Evolutionary conservation across 768 basidiomycete genomes (phyloP), one percentile per base, ranked within the genome.

Genomic region (Serendipita vermifera): DNA sequence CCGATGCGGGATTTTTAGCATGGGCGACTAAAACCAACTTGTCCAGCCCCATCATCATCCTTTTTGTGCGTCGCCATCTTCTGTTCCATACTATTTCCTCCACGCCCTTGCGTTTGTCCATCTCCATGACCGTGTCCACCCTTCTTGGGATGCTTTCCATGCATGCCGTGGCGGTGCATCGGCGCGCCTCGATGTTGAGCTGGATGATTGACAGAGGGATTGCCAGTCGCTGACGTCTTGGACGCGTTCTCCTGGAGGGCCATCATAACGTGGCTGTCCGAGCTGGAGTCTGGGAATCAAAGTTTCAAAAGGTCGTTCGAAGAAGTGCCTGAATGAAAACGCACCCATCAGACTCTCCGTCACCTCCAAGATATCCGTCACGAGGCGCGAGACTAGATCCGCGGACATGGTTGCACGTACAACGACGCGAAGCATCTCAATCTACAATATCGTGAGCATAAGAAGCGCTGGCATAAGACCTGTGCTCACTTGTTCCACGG

Each of bases 301-400:
- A 7, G 17, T 9, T 20, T 20, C 26, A 15, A 51, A 5, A 22
- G 22, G 9, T 20, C 9, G 7, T 20, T 24, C 7, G 7, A 7
- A 22, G 26, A 11, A 22, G 17, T 27, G 20, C 29, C 24, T 15
- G 32, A 7, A 51, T 27, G 46, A 7, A 22, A 51, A 51, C 17
- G 27, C 39, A 75, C 76, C 65, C 11, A 68, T 66, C 27, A 91
- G 71, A 4, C 72, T 68, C 63, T 85, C 78, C 0, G 83, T 84
- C 27, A 86, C 67, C 62, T 82, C 78, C 27, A 88, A 69, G 41
- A 90, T 71, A 58, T 91, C 87, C 2, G 68, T 68, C 20, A 90
- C 68, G 22, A 91, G 74, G 55, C 79, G 75, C 59, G 83, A 81
- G 39, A 82, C 60, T 54, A 84, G 72, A 77, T 82, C 76, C 62